phyloP scores from a whole-genome alignment of 75 land plant genomes.

The Larix kaempferi region DNA sequence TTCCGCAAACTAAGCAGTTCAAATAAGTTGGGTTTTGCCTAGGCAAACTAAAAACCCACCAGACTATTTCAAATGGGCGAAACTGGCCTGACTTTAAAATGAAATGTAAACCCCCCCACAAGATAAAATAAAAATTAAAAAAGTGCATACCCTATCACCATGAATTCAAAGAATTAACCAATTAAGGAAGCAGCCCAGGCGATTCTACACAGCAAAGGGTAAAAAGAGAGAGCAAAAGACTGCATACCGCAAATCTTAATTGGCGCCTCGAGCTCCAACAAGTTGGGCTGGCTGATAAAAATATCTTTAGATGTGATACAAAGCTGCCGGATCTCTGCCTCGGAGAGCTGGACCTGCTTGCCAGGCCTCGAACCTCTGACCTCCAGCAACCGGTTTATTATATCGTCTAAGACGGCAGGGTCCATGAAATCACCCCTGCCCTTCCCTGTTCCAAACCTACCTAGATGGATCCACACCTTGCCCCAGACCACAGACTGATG shows the following conservation, averaged over 20 bases:
- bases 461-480: too few relatives aligned
- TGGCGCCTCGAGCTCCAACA: constrained; percentile 81
- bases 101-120: neutral
- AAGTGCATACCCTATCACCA: neutral
- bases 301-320: constrained; percentile 65
- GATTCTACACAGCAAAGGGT: neutral
- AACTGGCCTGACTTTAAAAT: too few relatives aligned
- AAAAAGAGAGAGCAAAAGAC: neutral
- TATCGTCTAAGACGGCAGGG: constrained; percentile 49
- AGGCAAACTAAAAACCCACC: too few relatives aligned
- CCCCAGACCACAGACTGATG: too few relatives aligned
- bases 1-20: too few relatives aligned
- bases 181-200: neutral
- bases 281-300: constrained; percentile 69
- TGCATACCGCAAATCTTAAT: constrained; percentile 80
- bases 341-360: constrained; percentile 74
- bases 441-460: too few relatives aligned
- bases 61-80: too few relatives aligned
- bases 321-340: constrained; percentile 77
- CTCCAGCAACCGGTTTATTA: constrained; percentile 56
- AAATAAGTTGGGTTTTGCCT: too few relatives aligned
- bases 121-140: neutral
- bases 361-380: constrained; percentile 58
- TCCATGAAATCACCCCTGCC: constrained; percentile 27
- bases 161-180: neutral